A percentile compares a stretch with the other conserved stretches of the same genome.
phyloP scores from a whole-genome alignment of 306 rosid species.

The Vigna radiata region DNA sequence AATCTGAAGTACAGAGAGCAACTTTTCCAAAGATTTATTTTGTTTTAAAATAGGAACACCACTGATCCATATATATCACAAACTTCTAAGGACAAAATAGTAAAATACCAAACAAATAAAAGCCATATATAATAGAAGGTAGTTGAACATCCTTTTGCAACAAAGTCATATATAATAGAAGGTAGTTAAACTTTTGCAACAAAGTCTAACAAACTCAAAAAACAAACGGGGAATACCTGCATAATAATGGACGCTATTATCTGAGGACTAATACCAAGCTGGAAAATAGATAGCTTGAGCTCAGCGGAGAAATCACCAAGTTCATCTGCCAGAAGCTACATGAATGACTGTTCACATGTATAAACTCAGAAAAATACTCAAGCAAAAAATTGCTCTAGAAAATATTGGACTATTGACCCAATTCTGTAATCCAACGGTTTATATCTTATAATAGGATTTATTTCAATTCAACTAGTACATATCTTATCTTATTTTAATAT shows the following conservation, averaged over 20 bases:
- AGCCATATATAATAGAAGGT: conserved; percentile 20
- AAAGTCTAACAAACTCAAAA: conserved; percentile 21
- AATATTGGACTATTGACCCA: background rate
- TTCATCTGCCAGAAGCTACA: conserved; percentile 83
- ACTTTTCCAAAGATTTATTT: conserved; percentile 10
- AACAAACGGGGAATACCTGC: conserved; percentile 71
- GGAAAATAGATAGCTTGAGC: conserved; percentile 95
- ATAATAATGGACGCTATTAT: conserved; percentile 91
- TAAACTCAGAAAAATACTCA: conserved; percentile 44
- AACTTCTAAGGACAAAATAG: background rate
- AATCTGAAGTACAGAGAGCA: conserved; percentile 27
- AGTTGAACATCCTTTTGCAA: conserved; percentile 31
- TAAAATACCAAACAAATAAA: conserved; percentile 8
- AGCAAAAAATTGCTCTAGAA: conserved; percentile 19
- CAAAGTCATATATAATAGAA: conserved; percentile 31
- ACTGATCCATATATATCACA: conserved; percentile 16
- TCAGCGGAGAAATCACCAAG: conserved; percentile 87
- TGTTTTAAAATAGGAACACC: conserved; percentile 26
- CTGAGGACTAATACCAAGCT: conserved; percentile 99
- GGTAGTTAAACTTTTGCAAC: conserved; percentile 5
- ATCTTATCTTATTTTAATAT: background rate
- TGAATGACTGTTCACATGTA: conserved; percentile 46
- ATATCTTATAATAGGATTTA: background rate
- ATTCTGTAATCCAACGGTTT: background rate
- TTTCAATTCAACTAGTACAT: background rate